These are phyloP conservation scores for Chernovozyma sophiae-reginae DNA, from an alignment of 1,139 yeast species.

Conservation along the genomic window DNA sequence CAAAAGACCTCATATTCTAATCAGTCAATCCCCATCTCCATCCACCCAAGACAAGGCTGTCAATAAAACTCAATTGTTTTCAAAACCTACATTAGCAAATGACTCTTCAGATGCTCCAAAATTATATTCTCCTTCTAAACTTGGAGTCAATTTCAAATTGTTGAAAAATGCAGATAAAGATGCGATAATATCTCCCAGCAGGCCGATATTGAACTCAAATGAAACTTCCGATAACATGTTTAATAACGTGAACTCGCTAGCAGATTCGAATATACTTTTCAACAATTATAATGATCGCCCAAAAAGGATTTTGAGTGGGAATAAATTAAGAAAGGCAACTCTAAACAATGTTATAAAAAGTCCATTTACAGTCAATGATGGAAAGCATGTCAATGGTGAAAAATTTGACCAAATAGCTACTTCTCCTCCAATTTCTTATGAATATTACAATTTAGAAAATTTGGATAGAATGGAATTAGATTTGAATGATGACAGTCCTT, in stretches of 20 bases:
- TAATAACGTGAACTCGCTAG: background rate
- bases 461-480: conserved; percentile 18
- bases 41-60: conserved; percentile 16
- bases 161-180: conserved; percentile 30
- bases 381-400: background rate
- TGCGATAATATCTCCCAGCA: conserved; percentile 32
- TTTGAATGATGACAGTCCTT: conserved; percentile 25
- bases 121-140: conserved; percentile 29
- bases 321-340: conserved; percentile 4
- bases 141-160: conserved; percentile 25
- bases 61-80: conserved; percentile 6
- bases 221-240: background rate
- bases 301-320: conserved; percentile 7
- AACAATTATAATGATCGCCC: conserved; percentile 1
- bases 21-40: conserved; percentile 46
- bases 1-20: conserved; percentile 45
- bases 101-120: conserved; percentile 8
- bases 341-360: conserved; percentile 3
- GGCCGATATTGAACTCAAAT: conserved; percentile 10
- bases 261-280: no score
- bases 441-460: conserved; percentile 30
- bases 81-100: conserved; percentile 8
- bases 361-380: conserved; percentile 4
- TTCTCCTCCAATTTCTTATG: conserved; percentile 18
- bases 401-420: background rate